Base-by-base conservation (phyloP, 1,284 basidiomycete genomes). In the Anthracocystis panici-leucophaei region DNA sequence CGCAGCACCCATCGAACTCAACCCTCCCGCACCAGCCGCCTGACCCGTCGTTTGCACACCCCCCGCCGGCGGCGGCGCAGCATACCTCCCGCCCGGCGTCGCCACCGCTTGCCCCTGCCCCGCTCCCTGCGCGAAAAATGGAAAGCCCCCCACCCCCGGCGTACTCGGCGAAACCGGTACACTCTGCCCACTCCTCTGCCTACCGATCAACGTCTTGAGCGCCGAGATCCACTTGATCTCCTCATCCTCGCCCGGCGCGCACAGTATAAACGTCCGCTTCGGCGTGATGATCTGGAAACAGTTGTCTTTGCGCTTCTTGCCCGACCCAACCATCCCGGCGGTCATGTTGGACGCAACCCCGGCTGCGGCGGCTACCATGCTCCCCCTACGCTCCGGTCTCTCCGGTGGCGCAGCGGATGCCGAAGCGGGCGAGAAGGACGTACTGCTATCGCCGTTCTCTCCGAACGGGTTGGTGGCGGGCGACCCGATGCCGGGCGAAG, bases 141-240 rank as follows among this genome's bases (percentile, higher is more conserved):
- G 72, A 42, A 75, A 75, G 2, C 55, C 31, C 6, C 48, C 53
- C 5, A 66, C 38, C 10, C 50, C 46, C 11, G 55, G 40, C 16
- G 59, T 44, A 2, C 63, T 70, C 3, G 72, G 72, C 51, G 72
- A 75, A 2, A 75, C 44, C 42, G 72, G 63, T 3, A 63, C 58
- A 1, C 67, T 71, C 35, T 63, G 67, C 0, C 53, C 73, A 33
- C 64, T 77, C 21, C 79, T 63, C 57, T 76, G 77, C 18, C 79
- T 55, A 16, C 70, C 91, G 75, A 98, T 91, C 79, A 98, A 88
- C 74, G 94, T 94, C 58, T 94, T 91, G 50, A 99, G 90, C 10
- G 95, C 94, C 49, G 94, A 94, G 45, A 99, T 88, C 97, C 97
- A 99, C 85, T 93, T 93, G 86, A 99, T 97, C 87, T 99, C 97